Base-by-base conservation (phyloP, 2,329 filamentous ascomycete genomes). In the Alternaria infectoria region DNA sequence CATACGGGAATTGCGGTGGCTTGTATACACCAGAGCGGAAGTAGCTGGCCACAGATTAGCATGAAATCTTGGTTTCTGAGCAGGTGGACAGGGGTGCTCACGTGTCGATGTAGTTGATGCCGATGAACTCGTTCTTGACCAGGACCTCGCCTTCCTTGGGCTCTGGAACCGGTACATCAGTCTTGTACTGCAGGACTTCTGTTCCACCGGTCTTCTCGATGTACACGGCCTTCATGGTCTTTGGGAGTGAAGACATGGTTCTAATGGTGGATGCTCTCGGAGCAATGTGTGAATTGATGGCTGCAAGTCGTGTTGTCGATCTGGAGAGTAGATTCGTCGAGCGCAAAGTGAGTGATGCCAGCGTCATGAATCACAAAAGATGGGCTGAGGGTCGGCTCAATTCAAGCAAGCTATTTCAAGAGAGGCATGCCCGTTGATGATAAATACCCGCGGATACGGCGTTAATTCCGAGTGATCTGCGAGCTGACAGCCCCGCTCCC, bases 41-140 rank as follows among this genome's bases (percentile, higher is more conserved):
- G 82, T 97, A 97, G 43, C 86, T 89, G 66, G 3, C 0, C 1
- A 52, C 19, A 40, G 2, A 3, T 17, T 25, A 6, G 32, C 19
- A 9, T 25, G 5, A 25, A 5, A 12, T n/a, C 15, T 6, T 2
- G 13, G 5, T 47, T 21, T 57, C 21, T 17, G 25, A 6, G n/a
- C 8, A 28, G 43, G 3, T 57, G 25, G 10, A n/a, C 25, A 25
- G 40, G 25, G 17, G 15, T 28, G 51, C 74, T 66, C 79, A 89
- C 86, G 87, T 97, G 81, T 97, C 94, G 74, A 97, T 96, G 82
- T 87, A 97, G 82, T 97, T 97, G 65, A 97, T 84, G 63, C 93
- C 94, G 52, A 91, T 85, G 77, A 87, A 91, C 67, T 90, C 88
- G 80, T 97, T 97, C 81, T 90, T 91, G 62, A 97, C 87, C 5